A percentile compares a stretch with the other conserved stretches of the same genome.
These are phyloP conservation scores for Lipomyces yamanashiensis DNA, from an alignment of 805 yeast species.

Conservation along the genomic window DNA sequence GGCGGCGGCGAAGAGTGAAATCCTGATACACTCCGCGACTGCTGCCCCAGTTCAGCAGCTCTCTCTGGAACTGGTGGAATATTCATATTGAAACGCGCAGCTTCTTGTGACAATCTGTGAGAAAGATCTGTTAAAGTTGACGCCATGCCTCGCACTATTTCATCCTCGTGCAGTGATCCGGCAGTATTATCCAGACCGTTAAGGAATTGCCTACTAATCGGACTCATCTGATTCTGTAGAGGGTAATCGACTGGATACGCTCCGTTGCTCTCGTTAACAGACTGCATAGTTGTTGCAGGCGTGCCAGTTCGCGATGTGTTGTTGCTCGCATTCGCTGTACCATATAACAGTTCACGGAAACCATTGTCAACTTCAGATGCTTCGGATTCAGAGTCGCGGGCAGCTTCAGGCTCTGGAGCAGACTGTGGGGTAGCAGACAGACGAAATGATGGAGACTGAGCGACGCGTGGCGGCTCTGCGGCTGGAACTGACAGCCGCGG, in stretches of 20 bases:
- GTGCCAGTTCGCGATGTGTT: background rate
- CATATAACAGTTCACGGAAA: slow-evolving; percentile 6
- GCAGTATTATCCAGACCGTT: background rate
- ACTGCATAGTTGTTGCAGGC: background rate
- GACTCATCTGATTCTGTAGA: too few relatives aligned
- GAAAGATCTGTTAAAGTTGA: background rate
- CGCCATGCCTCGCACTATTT: background rate
- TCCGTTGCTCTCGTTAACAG: background rate
- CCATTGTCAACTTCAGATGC: slow-evolving; percentile 1
- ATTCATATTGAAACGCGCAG: background rate
- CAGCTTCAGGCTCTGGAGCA: background rate
- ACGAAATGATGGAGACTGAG: background rate
- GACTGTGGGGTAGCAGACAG: background rate
- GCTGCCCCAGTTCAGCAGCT: background rate
- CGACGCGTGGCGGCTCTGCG: background rate
- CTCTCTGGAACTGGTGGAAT: background rate
- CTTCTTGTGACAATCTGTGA: background rate
- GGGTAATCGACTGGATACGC: background rate
- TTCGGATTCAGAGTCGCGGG: background rate
- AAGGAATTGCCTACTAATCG: background rate
- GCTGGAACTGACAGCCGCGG: background rate
- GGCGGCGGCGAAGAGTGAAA: slow-evolving; percentile 3
- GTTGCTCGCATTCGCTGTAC: background rate
- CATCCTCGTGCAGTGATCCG: background rate
- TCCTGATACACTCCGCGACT: background rate